Percentiles rank a stretch among this genome's conserved stretches.
phyloP scores from a whole-genome alignment of 2,329 filamentous ascomycete genomes.

The Trichoderma endophyticum region DNA sequence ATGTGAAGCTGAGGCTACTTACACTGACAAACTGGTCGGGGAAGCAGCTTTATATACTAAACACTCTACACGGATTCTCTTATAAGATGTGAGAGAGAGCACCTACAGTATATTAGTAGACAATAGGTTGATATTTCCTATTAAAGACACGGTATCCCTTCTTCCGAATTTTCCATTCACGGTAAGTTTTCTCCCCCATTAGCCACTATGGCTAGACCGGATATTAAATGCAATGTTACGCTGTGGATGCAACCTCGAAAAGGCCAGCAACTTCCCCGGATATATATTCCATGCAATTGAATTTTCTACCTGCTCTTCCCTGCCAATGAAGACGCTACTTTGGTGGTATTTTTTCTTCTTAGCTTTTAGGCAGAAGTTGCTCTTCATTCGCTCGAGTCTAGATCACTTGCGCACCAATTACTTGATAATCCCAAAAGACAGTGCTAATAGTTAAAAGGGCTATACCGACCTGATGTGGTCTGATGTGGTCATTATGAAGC shows the following conservation, averaged over 20 bases:
- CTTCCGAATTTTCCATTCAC: neutral
- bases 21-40: neutral
- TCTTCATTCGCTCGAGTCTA: neutral
- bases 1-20: neutral
- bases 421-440: neutral
- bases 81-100: neutral
- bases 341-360: neutral
- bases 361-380: neutral
- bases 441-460: neutral
- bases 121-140: neutral
- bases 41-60: neutral
- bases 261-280: neutral
- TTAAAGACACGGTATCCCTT: neutral
- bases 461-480: neutral
- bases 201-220: neutral
- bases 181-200: neutral
- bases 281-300: neutral
- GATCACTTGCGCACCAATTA: neutral
- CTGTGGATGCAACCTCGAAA: neutral
- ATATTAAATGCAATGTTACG: neutral
- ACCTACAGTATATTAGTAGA: neutral
- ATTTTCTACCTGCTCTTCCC: neutral
- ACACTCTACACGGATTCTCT: neutral
- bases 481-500: neutral
- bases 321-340: neutral